Conservation (phyloP, 169 alveolate genomes). For the Cryptosporidium baileyi region DNA sequence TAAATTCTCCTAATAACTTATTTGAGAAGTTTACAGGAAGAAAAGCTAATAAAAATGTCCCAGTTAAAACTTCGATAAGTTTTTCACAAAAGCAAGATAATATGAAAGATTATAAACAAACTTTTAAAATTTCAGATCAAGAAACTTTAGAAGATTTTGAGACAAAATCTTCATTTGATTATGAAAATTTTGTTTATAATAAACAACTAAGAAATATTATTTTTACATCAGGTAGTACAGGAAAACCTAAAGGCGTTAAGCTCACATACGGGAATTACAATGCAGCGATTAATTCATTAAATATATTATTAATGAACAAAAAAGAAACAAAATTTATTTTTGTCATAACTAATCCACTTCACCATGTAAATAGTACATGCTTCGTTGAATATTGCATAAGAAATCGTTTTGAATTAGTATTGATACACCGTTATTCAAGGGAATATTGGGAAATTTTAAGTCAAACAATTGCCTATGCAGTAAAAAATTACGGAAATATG, state of each 20-base stretch:
- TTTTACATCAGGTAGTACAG: slow-evolving; percentile 76
- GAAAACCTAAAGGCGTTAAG: slow-evolving; percentile 72
- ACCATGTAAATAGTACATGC: slow-evolving; percentile 73
- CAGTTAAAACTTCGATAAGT: not conserved
- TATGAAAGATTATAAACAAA: not conserved
- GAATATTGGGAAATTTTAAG: slow-evolving; percentile 11
- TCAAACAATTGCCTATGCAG: not conserved
- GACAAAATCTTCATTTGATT: too few species aligned
- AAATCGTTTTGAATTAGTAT: slow-evolving; percentile 9
- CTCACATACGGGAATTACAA: slow-evolving; percentile 44
- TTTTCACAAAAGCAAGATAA: not conserved
- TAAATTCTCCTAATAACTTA: too few species aligned
- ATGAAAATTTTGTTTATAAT: not conserved
- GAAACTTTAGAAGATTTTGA: too few species aligned
- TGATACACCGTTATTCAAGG: slow-evolving; percentile 27
- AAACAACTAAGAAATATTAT: slow-evolving; percentile 28
- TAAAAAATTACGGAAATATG: not conserved
- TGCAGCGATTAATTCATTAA: not conserved
- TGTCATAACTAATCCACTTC: slow-evolving; percentile 74
- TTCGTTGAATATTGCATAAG: slow-evolving; percentile 66
- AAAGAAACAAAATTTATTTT: slow-evolving; percentile 2
- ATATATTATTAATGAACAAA: not conserved
- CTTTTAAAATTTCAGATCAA: not conserved
- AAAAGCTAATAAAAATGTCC: not conserved
- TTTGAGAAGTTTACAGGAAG: too few species aligned